Base-by-base conservation (phyloP, 345 rosid species). In the Linum tenue region DNA sequence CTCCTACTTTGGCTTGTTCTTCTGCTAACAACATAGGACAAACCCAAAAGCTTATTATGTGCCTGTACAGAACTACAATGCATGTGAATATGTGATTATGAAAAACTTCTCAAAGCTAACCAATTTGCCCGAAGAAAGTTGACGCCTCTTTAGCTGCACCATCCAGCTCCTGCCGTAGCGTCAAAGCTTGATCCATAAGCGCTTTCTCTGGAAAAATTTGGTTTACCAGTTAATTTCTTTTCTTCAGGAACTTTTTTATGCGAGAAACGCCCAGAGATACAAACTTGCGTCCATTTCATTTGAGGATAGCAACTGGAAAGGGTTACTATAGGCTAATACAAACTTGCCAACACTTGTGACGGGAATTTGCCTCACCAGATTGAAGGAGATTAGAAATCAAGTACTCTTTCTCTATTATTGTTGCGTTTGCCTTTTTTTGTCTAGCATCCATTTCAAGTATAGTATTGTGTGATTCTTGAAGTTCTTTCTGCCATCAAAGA, bases 61-160 rank as follows among this genome's bases (percentile, higher is more conserved):
- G 2, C 22, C 31, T 39, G 14, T 15, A 39, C 6, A 40, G 50
- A 22, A 62, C 50, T 16, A 11, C 5, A 12, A 4, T 48, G 53
- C 53, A 4, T 12, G 53, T 3, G 9, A 16, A 22, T 22, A 22
- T 22, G 31, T 22, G 31, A 39, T 38, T 38, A 12, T 12, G n/a
- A 3, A 39, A 39, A 62, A 41, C 31, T 22, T 22, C 31, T 22
- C 31, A 40, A n/a, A 2, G 40, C 40, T 11, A 36, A 62, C 64
- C 64, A 12, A 67, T 67, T 67, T 67, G 59, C 4, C 41, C 36
- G 59, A 67, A 67, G 60, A 67, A 67, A 59, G 17, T 39, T 35
- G 70, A 67, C 39, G 39, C 64, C 60, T 67, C 70, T n/a, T 63
- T 59, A 9, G 64, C 59, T 12, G 70, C 64, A 67, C 39, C 60